Percentiles rank a stretch among this genome's conserved stretches.
Evolutionary conservation across 225 moss, liverwort and hornwort species (phyloP).

Genomic region (Antitrichia curtipendula): DNA sequence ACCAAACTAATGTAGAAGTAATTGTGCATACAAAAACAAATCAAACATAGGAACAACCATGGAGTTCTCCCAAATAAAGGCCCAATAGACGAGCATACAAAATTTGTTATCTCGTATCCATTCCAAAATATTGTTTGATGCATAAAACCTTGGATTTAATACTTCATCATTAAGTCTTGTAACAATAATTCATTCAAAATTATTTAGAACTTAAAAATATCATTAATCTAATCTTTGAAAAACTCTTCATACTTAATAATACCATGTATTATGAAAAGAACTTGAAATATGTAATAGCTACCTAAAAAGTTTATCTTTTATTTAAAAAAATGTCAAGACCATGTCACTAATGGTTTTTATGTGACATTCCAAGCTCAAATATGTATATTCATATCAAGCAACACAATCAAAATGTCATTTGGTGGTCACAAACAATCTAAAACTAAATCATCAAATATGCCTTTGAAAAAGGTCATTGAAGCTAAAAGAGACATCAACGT

Average conservation of each 20-base stretch:
- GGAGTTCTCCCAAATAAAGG: not conserved
- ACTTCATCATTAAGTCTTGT: not conserved
- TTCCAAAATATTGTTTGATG: too few species aligned
- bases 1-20: not conserved
- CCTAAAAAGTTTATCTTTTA: fast-evolving
- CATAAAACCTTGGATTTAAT: not conserved
- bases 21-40: not conserved
- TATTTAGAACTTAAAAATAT: not conserved
- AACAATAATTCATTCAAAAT: not conserved
- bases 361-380: too few species aligned
- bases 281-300: not conserved
- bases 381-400: not conserved
- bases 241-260: not conserved
- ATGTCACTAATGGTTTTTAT: fast-evolving
- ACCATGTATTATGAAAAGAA: not conserved
- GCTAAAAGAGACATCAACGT: not conserved
- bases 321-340: too few species aligned
- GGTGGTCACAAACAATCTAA: not conserved
- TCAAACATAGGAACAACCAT: not conserved
- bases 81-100: not conserved
- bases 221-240: not conserved
- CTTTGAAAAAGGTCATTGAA: not conserved
- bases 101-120: not conserved
- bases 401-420: not conserved
- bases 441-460: not conserved